These are phyloP conservation scores for Juglanconis juglandina DNA, from an alignment of 2,329 filamentous ascomycete genomes.

Conservation along the genomic window DNA sequence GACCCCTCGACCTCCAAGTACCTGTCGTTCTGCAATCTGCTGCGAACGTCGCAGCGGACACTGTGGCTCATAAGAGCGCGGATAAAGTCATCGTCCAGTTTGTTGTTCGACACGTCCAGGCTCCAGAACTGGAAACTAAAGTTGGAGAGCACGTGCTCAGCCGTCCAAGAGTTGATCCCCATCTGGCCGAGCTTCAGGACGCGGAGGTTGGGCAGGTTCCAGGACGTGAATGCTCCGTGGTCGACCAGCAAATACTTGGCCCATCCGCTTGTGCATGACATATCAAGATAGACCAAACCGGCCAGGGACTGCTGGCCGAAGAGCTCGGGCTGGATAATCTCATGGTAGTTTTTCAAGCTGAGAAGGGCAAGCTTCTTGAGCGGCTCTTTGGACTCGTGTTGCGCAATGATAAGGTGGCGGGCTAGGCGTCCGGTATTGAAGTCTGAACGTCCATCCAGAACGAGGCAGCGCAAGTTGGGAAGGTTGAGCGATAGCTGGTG, in stretches of 20 bases:
- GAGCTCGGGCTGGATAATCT: slow-evolving; percentile 38
- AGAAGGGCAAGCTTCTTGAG: slow-evolving; percentile 36
- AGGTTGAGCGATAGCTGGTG: slow-evolving; percentile 36
- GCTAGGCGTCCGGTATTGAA: slow-evolving; percentile 39
- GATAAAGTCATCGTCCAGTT: slow-evolving; percentile 44
- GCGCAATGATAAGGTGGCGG: background rate
- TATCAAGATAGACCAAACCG: slow-evolving; percentile 49
- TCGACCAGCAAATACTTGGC: slow-evolving; percentile 27
- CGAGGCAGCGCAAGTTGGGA: slow-evolving; percentile 42
- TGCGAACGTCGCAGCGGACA: slow-evolving; percentile 27
- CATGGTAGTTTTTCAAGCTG: slow-evolving; percentile 41
- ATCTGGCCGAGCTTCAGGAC: slow-evolving; percentile 49
- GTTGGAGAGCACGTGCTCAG: slow-evolving; percentile 31
- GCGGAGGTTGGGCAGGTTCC: slow-evolving; percentile 43
- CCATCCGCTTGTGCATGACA: slow-evolving; percentile 48
- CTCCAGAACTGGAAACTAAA: slow-evolving; percentile 50
- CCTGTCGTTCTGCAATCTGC: slow-evolving; percentile 31
- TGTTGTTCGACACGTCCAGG: slow-evolving; percentile 52
- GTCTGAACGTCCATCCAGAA: slow-evolving; percentile 46
- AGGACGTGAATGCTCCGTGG: slow-evolving; percentile 29
- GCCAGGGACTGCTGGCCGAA: slow-evolving; percentile 36
- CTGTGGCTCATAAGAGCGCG: slow-evolving; percentile 29
- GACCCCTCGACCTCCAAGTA: slow-evolving; percentile 46
- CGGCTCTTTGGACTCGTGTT: background rate
- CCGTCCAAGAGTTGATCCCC: slow-evolving; percentile 41